A percentile compares a stretch with the other conserved stretches of the same genome.
These are phyloP conservation scores for Blakeslea trispora DNA, from an alignment of 371 early-diverging fungal genomes.

Conservation along the genomic window DNA sequence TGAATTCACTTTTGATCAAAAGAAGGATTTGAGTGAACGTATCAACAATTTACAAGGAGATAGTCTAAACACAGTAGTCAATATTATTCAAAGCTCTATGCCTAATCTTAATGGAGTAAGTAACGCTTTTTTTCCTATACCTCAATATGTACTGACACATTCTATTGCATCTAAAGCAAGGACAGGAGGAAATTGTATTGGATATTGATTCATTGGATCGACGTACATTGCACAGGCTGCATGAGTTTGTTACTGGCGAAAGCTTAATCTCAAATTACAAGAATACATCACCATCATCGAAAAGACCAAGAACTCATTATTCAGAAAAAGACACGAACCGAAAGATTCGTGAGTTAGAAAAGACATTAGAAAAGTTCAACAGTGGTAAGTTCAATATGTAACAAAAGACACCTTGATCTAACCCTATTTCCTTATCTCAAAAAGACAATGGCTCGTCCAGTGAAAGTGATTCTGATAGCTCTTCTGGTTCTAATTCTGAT, in stretches of 20 bases:
- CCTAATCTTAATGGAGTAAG: constrained; percentile 75
- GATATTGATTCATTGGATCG: constrained; percentile 92
- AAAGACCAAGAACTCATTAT: constrained; percentile 48
- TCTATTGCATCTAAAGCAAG: constrained; percentile 55
- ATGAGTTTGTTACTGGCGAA: constrained; percentile 78
- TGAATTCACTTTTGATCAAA: constrained; percentile 86
- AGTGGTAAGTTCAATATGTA: constrained; percentile 22
- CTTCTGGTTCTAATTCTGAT: constrained; percentile 73
- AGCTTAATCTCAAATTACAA: constrained; percentile 36
- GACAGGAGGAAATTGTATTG: constrained; percentile 90
- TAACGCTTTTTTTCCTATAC: too few species aligned
- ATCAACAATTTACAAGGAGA: constrained; percentile 84
- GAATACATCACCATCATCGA: constrained; percentile 26
- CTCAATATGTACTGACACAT: too few species aligned
- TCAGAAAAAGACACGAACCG: constrained; percentile 53
- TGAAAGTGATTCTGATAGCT: constrained; percentile 58
- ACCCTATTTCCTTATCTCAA: constrained; percentile 3
- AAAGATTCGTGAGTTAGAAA: constrained; percentile 68
- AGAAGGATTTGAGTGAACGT: constrained; percentile 82
- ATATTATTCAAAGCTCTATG: constrained; percentile 85
- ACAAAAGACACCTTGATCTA: neutral
- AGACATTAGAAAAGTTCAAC: constrained; percentile 63
- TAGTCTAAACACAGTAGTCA: constrained; percentile 75
- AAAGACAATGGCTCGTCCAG: constrained; percentile 51
- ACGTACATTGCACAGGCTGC: constrained; percentile 81